These are phyloP conservation scores for Oxalis stricta DNA, from an alignment of 441 rosid species.

Conservation along the genomic window DNA sequence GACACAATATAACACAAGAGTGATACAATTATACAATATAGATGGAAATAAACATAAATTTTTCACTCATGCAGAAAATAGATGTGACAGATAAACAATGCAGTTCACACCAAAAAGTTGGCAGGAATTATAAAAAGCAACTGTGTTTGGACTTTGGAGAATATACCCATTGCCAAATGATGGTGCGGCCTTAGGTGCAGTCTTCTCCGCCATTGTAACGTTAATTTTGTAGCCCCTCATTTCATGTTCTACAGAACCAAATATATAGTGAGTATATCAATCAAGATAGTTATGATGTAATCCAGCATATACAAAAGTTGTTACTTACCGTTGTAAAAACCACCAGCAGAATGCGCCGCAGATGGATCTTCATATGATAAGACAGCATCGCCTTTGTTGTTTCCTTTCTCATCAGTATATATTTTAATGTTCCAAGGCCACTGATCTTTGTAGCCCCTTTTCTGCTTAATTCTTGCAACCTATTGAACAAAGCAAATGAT, in stretches of 20 bases:
- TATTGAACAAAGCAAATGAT: slow-evolving; percentile 12
- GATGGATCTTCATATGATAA: slow-evolving; percentile 91
- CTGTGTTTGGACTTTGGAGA: not conserved
- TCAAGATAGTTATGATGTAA: slow-evolving; percentile 1
- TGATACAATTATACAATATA: no score
- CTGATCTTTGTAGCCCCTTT: slow-evolving; percentile 91
- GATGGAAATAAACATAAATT: no score
- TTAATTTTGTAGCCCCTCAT: slow-evolving; percentile 64
- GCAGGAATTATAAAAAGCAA: not conserved
- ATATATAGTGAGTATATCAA: not conserved
- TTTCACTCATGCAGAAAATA: no score
- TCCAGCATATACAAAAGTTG: not conserved
- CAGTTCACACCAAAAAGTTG: not conserved
- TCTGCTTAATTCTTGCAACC: slow-evolving; percentile 96
- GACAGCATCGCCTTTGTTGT: slow-evolving; percentile 79
- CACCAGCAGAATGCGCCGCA: slow-evolving; percentile 87
- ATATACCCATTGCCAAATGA: slow-evolving; percentile 52
- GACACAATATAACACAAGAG: no score
- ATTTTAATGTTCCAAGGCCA: slow-evolving; percentile 95
- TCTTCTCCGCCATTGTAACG: slow-evolving; percentile 87
- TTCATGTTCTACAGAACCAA: slow-evolving; percentile 45
- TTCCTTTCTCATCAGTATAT: slow-evolving; percentile 86
- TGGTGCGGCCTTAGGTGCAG: slow-evolving; percentile 49
- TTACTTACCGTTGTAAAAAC: slow-evolving; percentile 55
- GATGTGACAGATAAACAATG: not conserved